phyloP scores from a whole-genome alignment of 1,284 basidiomycete species.

The Fistulinella staudtii region DNA sequence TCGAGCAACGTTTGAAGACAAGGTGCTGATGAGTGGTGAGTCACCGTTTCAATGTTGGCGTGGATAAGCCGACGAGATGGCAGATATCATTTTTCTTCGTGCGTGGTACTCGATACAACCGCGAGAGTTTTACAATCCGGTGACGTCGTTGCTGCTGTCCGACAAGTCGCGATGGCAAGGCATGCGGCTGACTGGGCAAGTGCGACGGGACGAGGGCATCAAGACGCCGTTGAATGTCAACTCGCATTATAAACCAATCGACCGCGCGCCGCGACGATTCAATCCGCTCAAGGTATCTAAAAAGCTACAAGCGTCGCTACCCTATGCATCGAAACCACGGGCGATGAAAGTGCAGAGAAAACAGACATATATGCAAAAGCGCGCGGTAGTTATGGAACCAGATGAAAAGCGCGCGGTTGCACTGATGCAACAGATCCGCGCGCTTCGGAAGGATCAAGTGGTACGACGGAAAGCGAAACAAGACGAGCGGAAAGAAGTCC shows the following conservation, averaged over 20 bases:
- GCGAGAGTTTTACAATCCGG: constrained; percentile 94
- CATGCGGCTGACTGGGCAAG: constrained; percentile 94
- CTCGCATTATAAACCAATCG: constrained; percentile 84
- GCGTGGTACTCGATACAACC: constrained; percentile 98
- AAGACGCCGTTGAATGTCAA: constrained; percentile 83
- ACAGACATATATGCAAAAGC: constrained; percentile 85
- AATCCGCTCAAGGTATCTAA: constrained; percentile 88
- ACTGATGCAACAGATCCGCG: constrained; percentile 93
- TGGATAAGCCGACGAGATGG: constrained; percentile 1
- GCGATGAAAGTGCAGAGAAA: constrained; percentile 69
- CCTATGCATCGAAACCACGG: constrained; percentile 92
- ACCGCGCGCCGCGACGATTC: constrained; percentile 82
- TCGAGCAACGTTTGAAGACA: constrained; percentile 97
- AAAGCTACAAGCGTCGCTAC: constrained; percentile 85
- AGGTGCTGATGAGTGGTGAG: constrained; percentile 91
- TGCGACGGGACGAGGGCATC: constrained; percentile 79
- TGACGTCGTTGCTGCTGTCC: constrained; percentile 84
- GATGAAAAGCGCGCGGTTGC: constrained; percentile 92
- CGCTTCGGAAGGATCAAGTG: constrained; percentile 87
- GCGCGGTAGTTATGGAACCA: constrained; percentile 92
- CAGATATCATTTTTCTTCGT: constrained; percentile 93
- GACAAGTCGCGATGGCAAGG: constrained; percentile 82
- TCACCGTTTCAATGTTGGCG: constrained; percentile 14
- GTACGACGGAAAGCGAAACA: constrained; percentile 79
- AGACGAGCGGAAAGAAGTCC: constrained; percentile 60